phyloP scores from a whole-genome alignment of 257 asterid genomes.

The Penstemon newberryi region DNA sequence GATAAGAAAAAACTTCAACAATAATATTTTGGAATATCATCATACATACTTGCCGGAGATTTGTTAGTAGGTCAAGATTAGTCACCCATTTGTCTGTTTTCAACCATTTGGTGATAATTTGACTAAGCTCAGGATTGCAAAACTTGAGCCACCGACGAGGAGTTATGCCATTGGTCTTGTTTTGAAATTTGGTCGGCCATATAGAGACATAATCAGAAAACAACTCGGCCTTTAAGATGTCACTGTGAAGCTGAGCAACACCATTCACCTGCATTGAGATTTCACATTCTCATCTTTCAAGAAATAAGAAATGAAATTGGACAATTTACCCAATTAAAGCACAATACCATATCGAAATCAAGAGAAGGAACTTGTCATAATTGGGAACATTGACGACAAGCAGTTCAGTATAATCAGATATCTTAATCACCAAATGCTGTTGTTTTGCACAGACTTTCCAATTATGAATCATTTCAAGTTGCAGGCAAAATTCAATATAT shows the following conservation, averaged over 20 bases:
- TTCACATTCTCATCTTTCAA: conserved; percentile 25
- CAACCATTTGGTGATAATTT: conserved; percentile 94
- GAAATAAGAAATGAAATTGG: conserved; percentile 1
- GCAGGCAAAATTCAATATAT: background rate
- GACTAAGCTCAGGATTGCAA: conserved; percentile 93
- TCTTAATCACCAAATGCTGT: conserved; percentile 12
- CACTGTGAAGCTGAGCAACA: conserved; percentile 96
- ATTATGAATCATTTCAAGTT: background rate
- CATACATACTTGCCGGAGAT: conserved; percentile 78
- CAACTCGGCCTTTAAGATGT: conserved; percentile 80
- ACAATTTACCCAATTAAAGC: background rate
- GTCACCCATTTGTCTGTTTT: conserved; percentile 95
- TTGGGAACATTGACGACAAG: conserved; percentile 5
- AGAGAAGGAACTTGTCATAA: conserved; percentile 5
- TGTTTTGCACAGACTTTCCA: conserved; percentile 10
- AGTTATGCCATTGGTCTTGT: conserved; percentile 97
- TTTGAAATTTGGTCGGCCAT: conserved; percentile 95
- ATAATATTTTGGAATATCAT: conserved; percentile 18
- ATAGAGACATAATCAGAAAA: conserved; percentile 90
- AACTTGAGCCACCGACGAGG: conserved; percentile 97
- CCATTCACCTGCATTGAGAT: conserved; percentile 81
- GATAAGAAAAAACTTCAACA: conserved; percentile 7
- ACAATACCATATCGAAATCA: background rate
- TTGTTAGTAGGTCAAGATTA: conserved; percentile 72
- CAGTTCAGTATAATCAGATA: conserved; percentile 17